Conservation (phyloP, 495 filamentous ascomycete species). For the Geoglossum glabrum region DNA sequence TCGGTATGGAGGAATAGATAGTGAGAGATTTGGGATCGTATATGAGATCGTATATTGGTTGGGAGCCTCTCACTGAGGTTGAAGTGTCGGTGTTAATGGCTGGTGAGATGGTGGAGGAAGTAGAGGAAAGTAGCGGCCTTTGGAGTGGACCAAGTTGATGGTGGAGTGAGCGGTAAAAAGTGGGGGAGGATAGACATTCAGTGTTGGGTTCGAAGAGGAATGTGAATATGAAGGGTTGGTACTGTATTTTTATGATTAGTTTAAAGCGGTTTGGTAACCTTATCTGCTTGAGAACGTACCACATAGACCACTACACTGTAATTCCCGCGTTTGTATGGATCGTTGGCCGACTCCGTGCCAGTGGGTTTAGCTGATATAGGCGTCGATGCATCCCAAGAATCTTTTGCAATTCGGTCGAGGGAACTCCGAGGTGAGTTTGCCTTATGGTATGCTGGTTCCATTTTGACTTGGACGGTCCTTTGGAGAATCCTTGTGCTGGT, state of each 20-base stretch:
- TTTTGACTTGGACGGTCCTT: constrained; percentile 29
- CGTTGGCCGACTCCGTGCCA: neutral
- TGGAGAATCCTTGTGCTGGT: constrained; percentile 25
- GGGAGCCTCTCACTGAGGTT: constrained; percentile 5
- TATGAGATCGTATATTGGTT: constrained; percentile 55
- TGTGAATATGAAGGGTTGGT: constrained; percentile 76
- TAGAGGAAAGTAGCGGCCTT: constrained; percentile 46
- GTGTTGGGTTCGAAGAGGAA: constrained; percentile 65
- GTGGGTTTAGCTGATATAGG: constrained; percentile 2
- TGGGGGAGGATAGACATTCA: constrained; percentile 39
- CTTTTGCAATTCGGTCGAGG: neutral
- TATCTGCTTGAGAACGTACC: constrained; percentile 17
- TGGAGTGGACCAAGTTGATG: constrained; percentile 62
- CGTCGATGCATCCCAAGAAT: neutral
- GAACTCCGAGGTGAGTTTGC: neutral
- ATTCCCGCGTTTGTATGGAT: neutral
- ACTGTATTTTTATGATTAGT: constrained; percentile 12
- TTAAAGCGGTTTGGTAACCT: too few relatives aligned
- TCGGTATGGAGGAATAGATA: constrained; percentile 69
- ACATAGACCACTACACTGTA: constrained; percentile 44
- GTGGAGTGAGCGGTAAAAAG: constrained; percentile 66
- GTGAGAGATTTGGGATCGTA: constrained; percentile 63
- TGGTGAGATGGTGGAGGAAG: constrained; percentile 30
- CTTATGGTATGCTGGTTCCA: neutral
- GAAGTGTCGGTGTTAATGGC: constrained; percentile 14